Base-by-base conservation (phyloP, 371 early-diverging fungal species). In the Rhizomucor miehei region DNA sequence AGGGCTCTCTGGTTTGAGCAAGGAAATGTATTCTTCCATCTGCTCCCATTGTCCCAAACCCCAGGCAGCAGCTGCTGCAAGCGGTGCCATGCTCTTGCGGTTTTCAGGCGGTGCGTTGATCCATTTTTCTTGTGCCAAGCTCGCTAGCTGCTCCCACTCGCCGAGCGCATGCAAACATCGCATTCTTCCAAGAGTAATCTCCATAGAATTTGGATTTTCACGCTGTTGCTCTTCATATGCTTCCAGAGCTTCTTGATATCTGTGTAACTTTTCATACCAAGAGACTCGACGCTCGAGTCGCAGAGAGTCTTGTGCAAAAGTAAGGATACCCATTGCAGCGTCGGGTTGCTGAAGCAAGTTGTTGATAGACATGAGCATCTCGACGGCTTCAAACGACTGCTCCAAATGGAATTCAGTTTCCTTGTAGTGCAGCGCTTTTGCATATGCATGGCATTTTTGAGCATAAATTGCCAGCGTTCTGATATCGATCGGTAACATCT, bases 21-120 rank as follows among this genome's bases (percentile, higher is more conserved):
- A 72, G 0, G 81, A 75, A 53, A 95, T 88, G 59, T 94, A 97
- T 44, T 92, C 89, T 45, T 94, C 92, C 89, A 97, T 90, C 12
- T 85, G 75, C 35, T 93, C 91, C 89, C 94, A 93, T 57, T 95
- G 89, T 13, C 91, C 89, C 14, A 93, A 65, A 49, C 94, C 93
- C 98, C 97, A 98, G 1, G 96, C 91, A 37, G 95, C 93, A n/a
- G 88, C 92, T 14, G 95, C 94, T 11, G 92, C 97, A 35, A 90
- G 81, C 9, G 91, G 89, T 0, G 97, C 93, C 65, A 94, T 90
- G 43, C 61, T 74, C 54, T 82, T 80, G 17, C 75, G 85, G 45
- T 69, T 75, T 19, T 81, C 80, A 13, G 62, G 48, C 19, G 76
- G 70, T 4, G 82, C 77, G 45, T 68, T 75, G 1, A 75, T 78